phyloP scores from a whole-genome alignment of 108 stramenopile genomes.

The Schizochytrium sp. region DNA sequence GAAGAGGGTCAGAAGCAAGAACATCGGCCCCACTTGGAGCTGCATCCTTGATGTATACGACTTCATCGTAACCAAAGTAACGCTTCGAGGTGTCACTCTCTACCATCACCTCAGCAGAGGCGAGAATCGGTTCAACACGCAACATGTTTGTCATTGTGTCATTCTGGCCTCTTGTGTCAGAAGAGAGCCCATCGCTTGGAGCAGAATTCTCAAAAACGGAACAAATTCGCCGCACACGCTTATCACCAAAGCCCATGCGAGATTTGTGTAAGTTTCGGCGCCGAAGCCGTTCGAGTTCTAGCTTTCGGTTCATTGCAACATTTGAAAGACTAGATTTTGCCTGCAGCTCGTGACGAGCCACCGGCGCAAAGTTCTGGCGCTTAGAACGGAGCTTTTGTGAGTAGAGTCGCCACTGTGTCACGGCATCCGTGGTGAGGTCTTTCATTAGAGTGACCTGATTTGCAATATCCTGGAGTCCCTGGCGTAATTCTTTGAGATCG shows the following conservation, averaged over 20 bases:
- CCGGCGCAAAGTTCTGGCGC: not conserved
- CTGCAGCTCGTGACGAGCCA: not conserved
- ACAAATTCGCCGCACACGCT: constrained; percentile 30
- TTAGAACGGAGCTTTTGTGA: not conserved
- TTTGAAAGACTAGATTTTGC: no score
- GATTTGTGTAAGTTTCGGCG: constrained; percentile 32
- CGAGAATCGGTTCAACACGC: not conserved
- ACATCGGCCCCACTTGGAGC: not conserved
- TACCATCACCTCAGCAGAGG: constrained; percentile 2
- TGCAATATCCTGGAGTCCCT: no score
- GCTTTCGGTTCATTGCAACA: not conserved
- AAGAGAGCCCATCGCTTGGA: not conserved
- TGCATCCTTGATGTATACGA: not conserved
- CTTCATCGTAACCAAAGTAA: constrained; percentile 28
- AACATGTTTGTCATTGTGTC: not conserved
- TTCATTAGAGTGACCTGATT: not conserved
- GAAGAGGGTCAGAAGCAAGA: not conserved
- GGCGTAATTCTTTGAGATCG: no score
- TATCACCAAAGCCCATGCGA: constrained; percentile 16
- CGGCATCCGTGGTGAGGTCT: not conserved
- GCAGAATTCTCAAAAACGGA: not conserved
- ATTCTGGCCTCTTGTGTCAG: not conserved
- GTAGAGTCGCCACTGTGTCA: not conserved
- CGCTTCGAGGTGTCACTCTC: not conserved
- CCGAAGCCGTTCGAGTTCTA: not conserved